Evolutionary conservation across 768 basidiomycete species (phyloP).

Genomic region (Leccinum olivaceopallidum): DNA sequence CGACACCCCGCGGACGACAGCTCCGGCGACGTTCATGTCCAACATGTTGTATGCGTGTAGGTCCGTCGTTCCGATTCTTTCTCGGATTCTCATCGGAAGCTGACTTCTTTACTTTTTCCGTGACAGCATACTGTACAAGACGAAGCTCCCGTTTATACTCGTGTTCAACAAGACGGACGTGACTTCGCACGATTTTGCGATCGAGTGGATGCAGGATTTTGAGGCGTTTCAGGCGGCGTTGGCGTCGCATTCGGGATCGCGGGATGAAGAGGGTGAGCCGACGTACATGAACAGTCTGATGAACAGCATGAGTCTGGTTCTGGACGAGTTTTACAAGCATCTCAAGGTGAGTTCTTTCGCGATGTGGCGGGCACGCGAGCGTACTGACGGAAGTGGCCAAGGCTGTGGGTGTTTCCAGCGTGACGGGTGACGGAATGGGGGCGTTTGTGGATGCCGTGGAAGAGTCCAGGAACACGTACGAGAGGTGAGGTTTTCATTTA

Average conservation of each 20-base stretch:
- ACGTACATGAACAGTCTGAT: constrained; percentile 99
- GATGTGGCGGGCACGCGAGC: neutral
- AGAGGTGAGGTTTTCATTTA: constrained; percentile 55
- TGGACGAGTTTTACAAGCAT: constrained; percentile 98
- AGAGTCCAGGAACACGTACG: constrained; percentile 83
- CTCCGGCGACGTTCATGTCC: constrained; percentile 98
- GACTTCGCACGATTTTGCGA: constrained; percentile 82
- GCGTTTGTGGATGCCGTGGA: constrained; percentile 94
- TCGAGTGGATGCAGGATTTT: constrained; percentile 99
- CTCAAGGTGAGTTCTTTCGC: constrained; percentile 61
- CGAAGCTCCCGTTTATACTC: constrained; percentile 93
- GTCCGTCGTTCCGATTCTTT: constrained; percentile 36
- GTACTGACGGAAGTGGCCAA: constrained; percentile 39
- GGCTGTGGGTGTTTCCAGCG: constrained; percentile 94
- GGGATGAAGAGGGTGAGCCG: constrained; percentile 84
- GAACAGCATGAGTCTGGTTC: constrained; percentile 97
- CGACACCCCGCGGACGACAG: constrained; percentile 92
- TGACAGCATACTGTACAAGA: constrained; percentile 92
- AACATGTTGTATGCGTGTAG: constrained; percentile 99
- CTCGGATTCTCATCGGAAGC: neutral
- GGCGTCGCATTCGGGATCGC: constrained; percentile 62
- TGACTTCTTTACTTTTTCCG: neutral
- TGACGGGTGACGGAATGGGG: constrained; percentile 92
- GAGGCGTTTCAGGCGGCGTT: constrained; percentile 92
- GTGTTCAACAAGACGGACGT: constrained; percentile 99